Evolutionary conservation across 2,329 filamentous ascomycete genomes (phyloP).

Genomic region (Orbilia brochopaga): DNA sequence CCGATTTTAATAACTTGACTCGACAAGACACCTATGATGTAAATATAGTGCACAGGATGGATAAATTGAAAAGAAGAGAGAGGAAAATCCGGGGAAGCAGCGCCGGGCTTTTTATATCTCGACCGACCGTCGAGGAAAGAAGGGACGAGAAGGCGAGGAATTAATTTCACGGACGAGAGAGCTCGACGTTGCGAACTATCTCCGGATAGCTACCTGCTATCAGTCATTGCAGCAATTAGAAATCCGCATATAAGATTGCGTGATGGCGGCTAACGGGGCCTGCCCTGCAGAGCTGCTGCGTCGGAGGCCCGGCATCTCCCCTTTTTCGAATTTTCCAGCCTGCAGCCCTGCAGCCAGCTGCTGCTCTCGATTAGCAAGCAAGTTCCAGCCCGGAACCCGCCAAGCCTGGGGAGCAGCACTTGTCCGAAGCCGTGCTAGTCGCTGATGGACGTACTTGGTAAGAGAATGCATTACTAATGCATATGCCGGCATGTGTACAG

Average conservation of each 20-base stretch:
- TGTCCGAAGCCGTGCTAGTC: too few relatives aligned
- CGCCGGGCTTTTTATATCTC: not conserved
- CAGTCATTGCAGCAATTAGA: not conserved
- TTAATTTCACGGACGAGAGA: not conserved
- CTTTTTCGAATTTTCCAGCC: not conserved
- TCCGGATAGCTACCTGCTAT: too few relatives aligned
- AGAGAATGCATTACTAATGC: not conserved
- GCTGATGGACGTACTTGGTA: too few relatives aligned
- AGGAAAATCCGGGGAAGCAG: not conserved
- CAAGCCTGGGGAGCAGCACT: too few relatives aligned
- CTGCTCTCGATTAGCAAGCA: too few relatives aligned
- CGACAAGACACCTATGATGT: too few relatives aligned
- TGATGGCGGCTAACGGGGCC: constrained; percentile 5
- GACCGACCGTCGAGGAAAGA: not conserved
- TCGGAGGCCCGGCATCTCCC: not conserved
- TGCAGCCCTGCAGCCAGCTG: not conserved
- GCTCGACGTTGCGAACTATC: not conserved
- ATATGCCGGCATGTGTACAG: too few relatives aligned
- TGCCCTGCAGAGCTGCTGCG: not conserved
- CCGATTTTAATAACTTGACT: too few relatives aligned
- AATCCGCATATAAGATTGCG: not conserved
- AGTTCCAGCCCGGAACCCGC: too few relatives aligned
- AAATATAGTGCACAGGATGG: not conserved
- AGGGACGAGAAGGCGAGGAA: not conserved
- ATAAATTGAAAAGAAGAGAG: not conserved